Percentiles rank a stretch among this genome's conserved stretches.
Conservation (phyloP, 768 basidiomycete genomes). For the Amanita rubescens region DNA sequence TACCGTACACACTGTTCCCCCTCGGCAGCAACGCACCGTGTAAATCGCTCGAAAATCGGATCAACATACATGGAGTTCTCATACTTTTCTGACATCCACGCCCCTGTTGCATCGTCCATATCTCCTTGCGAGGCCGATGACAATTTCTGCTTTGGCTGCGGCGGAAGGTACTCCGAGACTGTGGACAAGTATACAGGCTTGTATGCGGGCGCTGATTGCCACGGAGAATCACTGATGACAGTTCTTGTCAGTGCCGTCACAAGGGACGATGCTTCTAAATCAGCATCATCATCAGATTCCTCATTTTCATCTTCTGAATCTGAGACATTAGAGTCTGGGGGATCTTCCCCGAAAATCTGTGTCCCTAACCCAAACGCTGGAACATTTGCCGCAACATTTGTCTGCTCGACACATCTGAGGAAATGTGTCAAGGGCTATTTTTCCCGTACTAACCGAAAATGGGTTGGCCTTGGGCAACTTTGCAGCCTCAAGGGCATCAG, state of each 20-base stretch:
- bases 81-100: slow-evolving; percentile 68
- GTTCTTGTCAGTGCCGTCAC: slow-evolving; percentile 50
- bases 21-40: slow-evolving; percentile 58
- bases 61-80: slow-evolving; percentile 79
- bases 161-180: slow-evolving; percentile 60
- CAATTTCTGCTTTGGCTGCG: slow-evolving; percentile 41
- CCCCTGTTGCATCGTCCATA: slow-evolving; percentile 28
- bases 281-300: slow-evolving; percentile 21
- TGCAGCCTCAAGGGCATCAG: slow-evolving; percentile 23
- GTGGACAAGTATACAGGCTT: slow-evolving; percentile 71
- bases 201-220: slow-evolving; percentile 60
- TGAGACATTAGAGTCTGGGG: background rate
- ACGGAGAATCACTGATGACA: slow-evolving; percentile 53
- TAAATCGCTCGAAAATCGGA: slow-evolving; percentile 81
- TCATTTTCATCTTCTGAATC: slow-evolving; percentile 17
- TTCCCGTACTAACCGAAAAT: slow-evolving; percentile 46
- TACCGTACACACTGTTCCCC: slow-evolving; percentile 86
- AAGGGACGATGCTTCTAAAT: slow-evolving; percentile 39
- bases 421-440: too few relatives aligned
- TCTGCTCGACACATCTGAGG: too few relatives aligned
- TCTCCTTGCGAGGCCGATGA: slow-evolving; percentile 38
- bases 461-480: slow-evolving; percentile 45
- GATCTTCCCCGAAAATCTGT: slow-evolving; percentile 51
- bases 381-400: slow-evolving; percentile 14
- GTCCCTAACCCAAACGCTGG: slow-evolving; percentile 51